Evolutionary conservation across 2,329 filamentous ascomycete species (phyloP), one percentile per base, ranked within the genome.

Genomic region (Colletotrichum camelliae): DNA sequence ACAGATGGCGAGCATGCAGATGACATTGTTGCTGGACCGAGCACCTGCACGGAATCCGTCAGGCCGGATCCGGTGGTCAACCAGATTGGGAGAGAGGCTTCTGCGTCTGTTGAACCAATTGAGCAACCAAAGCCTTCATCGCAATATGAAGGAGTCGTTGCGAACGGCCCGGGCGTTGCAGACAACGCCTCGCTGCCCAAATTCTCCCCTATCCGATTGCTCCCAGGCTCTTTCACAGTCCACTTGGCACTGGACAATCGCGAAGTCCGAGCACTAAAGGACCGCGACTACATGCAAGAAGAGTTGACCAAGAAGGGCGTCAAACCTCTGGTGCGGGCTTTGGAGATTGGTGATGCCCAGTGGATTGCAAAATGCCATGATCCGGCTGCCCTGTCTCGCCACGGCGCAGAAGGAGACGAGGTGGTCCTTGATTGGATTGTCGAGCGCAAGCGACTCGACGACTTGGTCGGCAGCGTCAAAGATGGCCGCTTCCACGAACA

Each of bases 401-500:
- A 90, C 67, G 93, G 93, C 15, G 86, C 87, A 3, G 91, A 93
- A 80, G 92, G 93, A 18, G 89, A 92, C 74, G 94, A 96, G 82
- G 84, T 96, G 15, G 91, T 95, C 62, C 87, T 97, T 6, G 94
- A 96, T 82, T 95, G 93, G 88, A 94, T 97, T 60, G 90, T 96
- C 2, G 95, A 97, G 84, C 90, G 95, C 76, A 97, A 97, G 82
- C 89, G 95, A 10, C 89, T 96, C 0, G 94, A 96, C 80, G 95
- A 97, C 82, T 86, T 97, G 62, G 89, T 96, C n/a, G 87, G 89
- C 67, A 96, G 94, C 77, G 95, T 97, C 84, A 95, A 94, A 82
- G 95, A 96, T 77, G 94, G 94, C 1, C 92, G 95, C 4, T 96
- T 96, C 79, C 93, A 94, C 79, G 95, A 97, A 82, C 95, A 97